A percentile compares a stretch with the other conserved stretches of the same genome.
Conservation (phyloP, 2,329 filamentous ascomycete species). For the Dactylellina cionopaga region DNA sequence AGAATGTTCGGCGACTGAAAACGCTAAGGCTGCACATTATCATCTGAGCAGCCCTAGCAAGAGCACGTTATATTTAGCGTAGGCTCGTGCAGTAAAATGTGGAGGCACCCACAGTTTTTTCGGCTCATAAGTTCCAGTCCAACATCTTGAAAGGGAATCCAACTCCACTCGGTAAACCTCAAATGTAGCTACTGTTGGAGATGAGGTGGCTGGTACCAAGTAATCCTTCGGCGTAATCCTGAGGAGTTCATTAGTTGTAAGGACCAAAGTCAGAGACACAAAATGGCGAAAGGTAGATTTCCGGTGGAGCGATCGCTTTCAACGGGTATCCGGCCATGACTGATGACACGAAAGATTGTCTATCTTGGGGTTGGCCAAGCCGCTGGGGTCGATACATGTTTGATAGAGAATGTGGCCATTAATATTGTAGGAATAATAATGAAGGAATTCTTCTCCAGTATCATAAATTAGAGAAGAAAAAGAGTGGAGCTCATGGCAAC, state of each 20-base stretch:
- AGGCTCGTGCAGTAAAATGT: constrained; percentile 36
- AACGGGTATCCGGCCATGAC: neutral
- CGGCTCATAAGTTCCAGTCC: constrained; percentile 9
- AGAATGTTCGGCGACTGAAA: constrained; percentile 2
- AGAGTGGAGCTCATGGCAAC: constrained; percentile 44
- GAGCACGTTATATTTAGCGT: constrained; percentile 45
- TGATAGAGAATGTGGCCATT: too few species aligned
- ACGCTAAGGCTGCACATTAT: constrained; percentile 38
- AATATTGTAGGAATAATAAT: too few species aligned
- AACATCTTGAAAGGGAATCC: constrained; percentile 7
- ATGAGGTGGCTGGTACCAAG: neutral
- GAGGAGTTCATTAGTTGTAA: neutral
- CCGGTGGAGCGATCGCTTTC: too few species aligned
- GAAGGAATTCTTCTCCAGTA: constrained; percentile 11
- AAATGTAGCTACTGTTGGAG: neutral
- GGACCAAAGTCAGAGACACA: neutral
- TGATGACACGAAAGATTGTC: constrained; percentile 23
- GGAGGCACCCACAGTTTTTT: constrained; percentile 18
- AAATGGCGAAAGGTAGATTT: neutral
- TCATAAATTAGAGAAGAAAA: neutral
- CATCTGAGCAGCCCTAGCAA: constrained; percentile 41
- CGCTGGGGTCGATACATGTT: constrained; percentile 8
- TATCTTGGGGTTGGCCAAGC: constrained; percentile 11
- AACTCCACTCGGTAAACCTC: constrained; percentile 20
- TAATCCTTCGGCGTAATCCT: neutral